Evolutionary conservation across 2,329 filamentous ascomycete genomes (phyloP).

Genomic region (Aspergillus niger): DNA sequence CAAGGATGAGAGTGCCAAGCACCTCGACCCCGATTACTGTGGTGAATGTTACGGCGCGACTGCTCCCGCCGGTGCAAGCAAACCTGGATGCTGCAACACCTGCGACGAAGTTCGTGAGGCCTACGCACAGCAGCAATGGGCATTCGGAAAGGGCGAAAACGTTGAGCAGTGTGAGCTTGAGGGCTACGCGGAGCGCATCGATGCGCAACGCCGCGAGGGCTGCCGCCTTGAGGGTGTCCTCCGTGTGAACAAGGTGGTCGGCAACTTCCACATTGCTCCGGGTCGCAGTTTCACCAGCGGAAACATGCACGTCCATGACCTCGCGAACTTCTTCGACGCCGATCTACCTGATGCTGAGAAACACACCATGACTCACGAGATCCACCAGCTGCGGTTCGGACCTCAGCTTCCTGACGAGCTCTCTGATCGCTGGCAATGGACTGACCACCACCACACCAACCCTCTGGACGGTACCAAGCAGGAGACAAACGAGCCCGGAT

Average conservation of each 20-base stretch:
- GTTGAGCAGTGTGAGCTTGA: conserved; percentile 96
- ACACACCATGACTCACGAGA: conserved; percentile 86
- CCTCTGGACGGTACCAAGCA: conserved; percentile 82
- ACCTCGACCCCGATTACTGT: conserved; percentile 90
- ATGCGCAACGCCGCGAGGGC: conserved; percentile 85
- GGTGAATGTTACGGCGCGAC: conserved; percentile 92
- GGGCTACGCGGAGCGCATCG: conserved; percentile 86
- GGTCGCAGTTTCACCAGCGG: conserved; percentile 94
- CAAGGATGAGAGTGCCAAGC: conserved; percentile 67
- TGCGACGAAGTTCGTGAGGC: conserved; percentile 96
- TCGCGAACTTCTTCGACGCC: conserved; percentile 89
- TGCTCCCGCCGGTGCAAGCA: conserved; percentile 68
- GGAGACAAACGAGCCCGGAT: conserved; percentile 76
- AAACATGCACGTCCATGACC: conserved; percentile 96
- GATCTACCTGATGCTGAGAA: conserved; percentile 59
- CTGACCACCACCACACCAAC: conserved; percentile 81
- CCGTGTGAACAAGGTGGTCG: conserved; percentile 96
- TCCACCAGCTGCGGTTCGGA: conserved; percentile 90
- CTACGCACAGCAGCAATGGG: conserved; percentile 87
- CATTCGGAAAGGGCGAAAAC: conserved; percentile 86
- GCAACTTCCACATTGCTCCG: conserved; percentile 97
- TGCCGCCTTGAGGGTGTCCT: conserved; percentile 91
- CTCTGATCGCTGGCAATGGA: conserved; percentile 67
- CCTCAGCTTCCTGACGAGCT: conserved; percentile 80
- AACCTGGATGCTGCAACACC: conserved; percentile 92